These are phyloP conservation scores for Thalassia testudinum DNA, from an alignment of 116 monocot genomes.

Conservation along the genomic window DNA sequence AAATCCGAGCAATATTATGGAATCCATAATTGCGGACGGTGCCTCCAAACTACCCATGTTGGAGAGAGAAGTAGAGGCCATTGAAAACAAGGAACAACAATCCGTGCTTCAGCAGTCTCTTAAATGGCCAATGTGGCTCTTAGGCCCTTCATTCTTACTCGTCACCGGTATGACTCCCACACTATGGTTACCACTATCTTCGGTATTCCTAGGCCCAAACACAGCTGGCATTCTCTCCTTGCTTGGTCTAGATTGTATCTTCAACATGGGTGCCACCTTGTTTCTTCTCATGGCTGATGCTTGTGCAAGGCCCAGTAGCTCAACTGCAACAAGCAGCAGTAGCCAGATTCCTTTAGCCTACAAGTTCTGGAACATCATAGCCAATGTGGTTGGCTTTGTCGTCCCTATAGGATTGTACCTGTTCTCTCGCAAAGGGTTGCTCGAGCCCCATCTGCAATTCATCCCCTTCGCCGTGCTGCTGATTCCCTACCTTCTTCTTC, in stretches of 20 bases:
- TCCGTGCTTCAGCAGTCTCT: slow-evolving; percentile 16
- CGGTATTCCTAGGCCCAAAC: slow-evolving; percentile 69
- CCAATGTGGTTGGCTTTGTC: slow-evolving; percentile 46
- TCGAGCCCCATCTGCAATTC: slow-evolving; percentile 38
- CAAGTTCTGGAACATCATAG: slow-evolving; percentile 64
- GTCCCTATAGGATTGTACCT: slow-evolving; percentile 36
- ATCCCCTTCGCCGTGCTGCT: slow-evolving; percentile 55
- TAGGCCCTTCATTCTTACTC: slow-evolving; percentile 67
- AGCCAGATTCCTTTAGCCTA: slow-evolving; percentile 37
- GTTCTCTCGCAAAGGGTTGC: slow-evolving; percentile 27
- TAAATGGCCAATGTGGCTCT: slow-evolving; percentile 80
- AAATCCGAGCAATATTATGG: slow-evolving; percentile 26
- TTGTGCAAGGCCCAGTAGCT: slow-evolving; percentile 36
- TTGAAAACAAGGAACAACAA: slow-evolving; percentile 25
- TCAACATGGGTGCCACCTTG: slow-evolving; percentile 83
- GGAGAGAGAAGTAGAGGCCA: slow-evolving; percentile 18
- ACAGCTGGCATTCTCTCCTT: slow-evolving; percentile 69
- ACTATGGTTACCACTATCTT: slow-evolving; percentile 68
- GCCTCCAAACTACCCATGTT: slow-evolving; percentile 24
- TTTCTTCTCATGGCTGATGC: slow-evolving; percentile 93
- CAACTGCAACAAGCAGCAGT: neutral
- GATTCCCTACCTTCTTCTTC: slow-evolving; percentile 75
- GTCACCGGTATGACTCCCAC: slow-evolving; percentile 77
- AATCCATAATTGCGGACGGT: slow-evolving; percentile 37
- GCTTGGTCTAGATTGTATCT: slow-evolving; percentile 83